Conservation (phyloP, 169 alveolate species). For the Theileria annulata region DNA sequence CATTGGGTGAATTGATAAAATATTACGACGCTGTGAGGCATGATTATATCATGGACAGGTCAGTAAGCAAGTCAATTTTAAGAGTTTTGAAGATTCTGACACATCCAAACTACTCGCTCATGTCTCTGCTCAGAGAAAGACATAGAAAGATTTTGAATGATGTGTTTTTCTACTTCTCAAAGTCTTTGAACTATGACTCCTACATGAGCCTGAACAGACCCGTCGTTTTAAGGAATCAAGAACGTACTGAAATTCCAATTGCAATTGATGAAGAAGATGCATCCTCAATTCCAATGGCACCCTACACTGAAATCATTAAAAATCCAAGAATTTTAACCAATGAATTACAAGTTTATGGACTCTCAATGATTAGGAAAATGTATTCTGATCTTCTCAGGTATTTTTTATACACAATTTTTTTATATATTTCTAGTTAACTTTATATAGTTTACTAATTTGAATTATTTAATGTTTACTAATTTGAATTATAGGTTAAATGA, state of each 20-base stretch:
- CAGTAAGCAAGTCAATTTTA: conserved; percentile 25
- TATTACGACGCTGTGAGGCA: conserved; percentile 14
- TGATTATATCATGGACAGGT: conserved; percentile 46
- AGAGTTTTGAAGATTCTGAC: conserved; percentile 26
- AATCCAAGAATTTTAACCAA: conserved; percentile 27
- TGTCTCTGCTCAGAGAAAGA: conserved; percentile 48
- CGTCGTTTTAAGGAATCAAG: neutral
- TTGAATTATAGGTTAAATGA: neutral
- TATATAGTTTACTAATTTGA: neutral
- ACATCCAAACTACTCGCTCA: conserved; percentile 52
- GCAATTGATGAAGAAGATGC: neutral
- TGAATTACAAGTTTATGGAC: conserved; percentile 24
- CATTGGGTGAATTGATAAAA: conserved; percentile 41
- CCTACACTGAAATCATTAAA: conserved; percentile 32
- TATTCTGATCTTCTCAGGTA: conserved; percentile 31
- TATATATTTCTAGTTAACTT: neutral
- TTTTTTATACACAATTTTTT: neutral
- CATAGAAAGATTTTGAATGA: conserved; percentile 61
- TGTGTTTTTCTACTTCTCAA: conserved; percentile 47
- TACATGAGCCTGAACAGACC: conserved; percentile 13
- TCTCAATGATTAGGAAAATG: conserved; percentile 22
- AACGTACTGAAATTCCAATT: neutral
- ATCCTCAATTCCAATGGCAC: conserved; percentile 35
- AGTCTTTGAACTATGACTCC: conserved; percentile 32
- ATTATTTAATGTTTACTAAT: neutral